Evolutionary conservation across 2,329 filamentous ascomycete species (phyloP).

Genomic region (Fusarium setosum): DNA sequence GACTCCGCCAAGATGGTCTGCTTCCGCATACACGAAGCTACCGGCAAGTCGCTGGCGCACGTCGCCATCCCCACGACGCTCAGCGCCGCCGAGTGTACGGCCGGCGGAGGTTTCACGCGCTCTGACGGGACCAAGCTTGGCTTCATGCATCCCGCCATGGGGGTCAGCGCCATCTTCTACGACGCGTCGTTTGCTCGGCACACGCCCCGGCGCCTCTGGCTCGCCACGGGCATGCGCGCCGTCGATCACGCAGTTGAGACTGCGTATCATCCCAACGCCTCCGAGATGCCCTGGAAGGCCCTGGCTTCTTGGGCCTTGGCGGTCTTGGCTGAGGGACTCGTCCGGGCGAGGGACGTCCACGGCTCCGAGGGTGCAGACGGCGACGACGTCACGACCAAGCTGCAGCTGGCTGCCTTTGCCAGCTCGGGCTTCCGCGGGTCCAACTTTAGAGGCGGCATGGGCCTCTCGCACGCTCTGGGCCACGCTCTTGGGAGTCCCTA

Average conservation of each 20-base stretch:
- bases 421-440: constrained; percentile 36
- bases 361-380: constrained; percentile 18
- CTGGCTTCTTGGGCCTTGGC: constrained; percentile 28
- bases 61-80: constrained; percentile 32
- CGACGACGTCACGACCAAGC: constrained; percentile 25
- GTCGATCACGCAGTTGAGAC: constrained; percentile 38
- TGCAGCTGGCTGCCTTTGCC: constrained; percentile 37
- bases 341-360: constrained; percentile 9
- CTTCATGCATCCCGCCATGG: constrained; percentile 37
- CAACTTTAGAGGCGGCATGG: constrained; percentile 27
- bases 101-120: constrained; percentile 41
- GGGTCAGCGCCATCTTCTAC: constrained; percentile 27
- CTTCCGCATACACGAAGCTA: constrained; percentile 41
- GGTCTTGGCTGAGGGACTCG: constrained; percentile 12
- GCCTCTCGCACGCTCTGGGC: constrained; percentile 23
- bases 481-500: constrained; percentile 32
- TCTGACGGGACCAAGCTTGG: constrained; percentile 35
- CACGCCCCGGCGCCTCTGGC: constrained; percentile 32
- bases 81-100: constrained; percentile 38
- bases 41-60: constrained; percentile 13
- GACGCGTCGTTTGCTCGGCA: constrained; percentile 30
- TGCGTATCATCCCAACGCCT: constrained; percentile 36
- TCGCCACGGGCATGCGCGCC: constrained; percentile 34
- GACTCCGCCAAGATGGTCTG: constrained; percentile 33
- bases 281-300: constrained; percentile 36